Conservation (phyloP, 495 filamentous ascomycete species). For the Glonium stellatum region DNA sequence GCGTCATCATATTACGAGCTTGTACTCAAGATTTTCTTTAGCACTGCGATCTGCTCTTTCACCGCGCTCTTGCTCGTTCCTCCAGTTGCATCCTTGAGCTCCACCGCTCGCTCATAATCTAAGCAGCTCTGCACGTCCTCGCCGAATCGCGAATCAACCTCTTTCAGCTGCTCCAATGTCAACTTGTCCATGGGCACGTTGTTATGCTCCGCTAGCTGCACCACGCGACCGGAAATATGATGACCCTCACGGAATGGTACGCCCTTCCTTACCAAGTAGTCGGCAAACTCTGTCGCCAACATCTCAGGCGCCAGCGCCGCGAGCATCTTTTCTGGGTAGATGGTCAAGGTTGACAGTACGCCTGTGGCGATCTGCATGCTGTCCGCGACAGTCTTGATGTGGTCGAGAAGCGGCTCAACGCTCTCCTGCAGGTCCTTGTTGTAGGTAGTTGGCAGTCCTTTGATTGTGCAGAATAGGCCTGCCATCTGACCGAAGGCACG, state of each 20-base stretch:
- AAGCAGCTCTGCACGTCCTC: conserved; percentile 66
- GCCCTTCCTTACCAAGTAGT: conserved; percentile 86
- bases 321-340: conserved; percentile 68
- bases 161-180: conserved; percentile 59
- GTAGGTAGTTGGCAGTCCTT: conserved; percentile 84
- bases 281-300: conserved; percentile 64
- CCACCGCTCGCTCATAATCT: conserved; percentile 82
- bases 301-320: conserved; percentile 64
- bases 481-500: conserved; percentile 83
- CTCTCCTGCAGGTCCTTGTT: conserved; percentile 94
- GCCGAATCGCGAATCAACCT: conserved; percentile 68
- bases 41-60: conserved; percentile 66
- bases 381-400: conserved; percentile 78
- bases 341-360: conserved; percentile 57
- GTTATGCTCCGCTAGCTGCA: conserved; percentile 65
- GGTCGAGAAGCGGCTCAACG: conserved; percentile 80
- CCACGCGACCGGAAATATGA: conserved; percentile 79
- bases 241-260: conserved; percentile 78
- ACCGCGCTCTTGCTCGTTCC: conserved; percentile 74
- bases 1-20: background rate
- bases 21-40: conserved; percentile 47
- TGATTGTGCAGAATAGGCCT: conserved; percentile 80
- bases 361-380: conserved; percentile 83
- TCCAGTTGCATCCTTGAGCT: conserved; percentile 72
- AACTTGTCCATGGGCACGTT: conserved; percentile 72